Base-by-base conservation (phyloP, 768 basidiomycete genomes). In the Lyophyllum shimeji region DNA sequence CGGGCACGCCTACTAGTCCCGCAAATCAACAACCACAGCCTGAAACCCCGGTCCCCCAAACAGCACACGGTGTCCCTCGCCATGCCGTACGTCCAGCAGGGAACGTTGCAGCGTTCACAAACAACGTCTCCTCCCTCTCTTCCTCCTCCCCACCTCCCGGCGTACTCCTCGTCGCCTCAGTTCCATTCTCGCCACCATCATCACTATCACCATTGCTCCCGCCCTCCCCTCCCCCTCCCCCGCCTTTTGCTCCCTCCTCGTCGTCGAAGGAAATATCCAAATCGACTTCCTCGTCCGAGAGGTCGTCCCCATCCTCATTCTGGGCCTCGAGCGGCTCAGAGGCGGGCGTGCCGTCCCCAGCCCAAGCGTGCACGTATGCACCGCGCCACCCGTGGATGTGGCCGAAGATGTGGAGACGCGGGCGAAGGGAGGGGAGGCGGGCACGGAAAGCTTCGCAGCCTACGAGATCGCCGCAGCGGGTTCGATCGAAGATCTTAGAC, bases 301-400 rank as follows among this genome's bases (percentile, higher is more conserved):
- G 4, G 29, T 29, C 29, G 29, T 29, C 29, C 5, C 9, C 3
- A 25, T 45, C 5, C 21, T 25, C 40, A n/a, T 52, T 52, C 21
- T 27, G 24, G 15, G 43, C 21, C 9, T n/a, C 24, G 1, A 40
- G 37, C 40, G 24, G 12, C 21, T 50, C 50, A n/a, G n/a, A n/a
- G n/a, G n/a, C n/a, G 5, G 25, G 5, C 17, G 39, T n/a, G 5
- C 39, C 39, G 2, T 31, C 58, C 5, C 49, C 45, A 34, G 67
- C 62, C 78, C 79, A 80, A 4, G 59, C 54, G 42, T 77, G 75
- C 17, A 78, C 69, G 39, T 70, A 60, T 0, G 75, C 76, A 9
- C 86, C 85, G 20, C 76, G 76, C 0, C 74, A 81, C 65, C 87
- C 87, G 62, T 89, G 87, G 50, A 89, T 87, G 54, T 89, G 87